Base-by-base conservation (phyloP, 108 stramenopile species). In the Nitzschia inconspicua region DNA sequence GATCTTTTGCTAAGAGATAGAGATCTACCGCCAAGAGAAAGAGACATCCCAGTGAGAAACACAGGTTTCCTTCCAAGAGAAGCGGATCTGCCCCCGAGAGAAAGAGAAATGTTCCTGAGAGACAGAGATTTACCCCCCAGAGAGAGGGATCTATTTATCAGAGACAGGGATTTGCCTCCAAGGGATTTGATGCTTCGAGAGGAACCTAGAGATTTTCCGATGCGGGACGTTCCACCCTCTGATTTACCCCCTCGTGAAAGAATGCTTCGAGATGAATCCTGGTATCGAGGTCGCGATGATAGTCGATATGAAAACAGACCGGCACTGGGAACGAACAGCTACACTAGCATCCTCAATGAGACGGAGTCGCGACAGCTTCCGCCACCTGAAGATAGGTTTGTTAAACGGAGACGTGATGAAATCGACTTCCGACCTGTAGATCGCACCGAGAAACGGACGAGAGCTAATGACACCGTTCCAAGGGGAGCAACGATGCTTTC, bases 341-440 rank as follows among this genome's bases (percentile, higher is more conserved):
- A 54, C 34, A 54, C 35, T 7, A 54, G 29, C 37, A 54, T 54
- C 37, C 29, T 54, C 23, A 54, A 54, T 11, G 53, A 54, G 29
- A 54, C 53, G 6, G 53, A 36, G 7, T 4, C 20, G 53, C 3
- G 53, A 54, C 34, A 54, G 5, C 14, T 35, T 54, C 35, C 10
- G 24, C 35, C 31, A 16, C 35, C 2, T n/a, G 30, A 31, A 18
- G 53, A 54, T 20, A 31, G 53, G 20, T 54, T 37, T 37, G 35
- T 6, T 3, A 54, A 54, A 37, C 31, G 53, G 14, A 28, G 53
- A 54, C 53, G 53, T 22, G 53, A 54, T 35, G 53, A 51, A 31
- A 18, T 16, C 20, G 53, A 54, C 37, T 3, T 54, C 34, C 53
- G 34, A 23, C 35, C 31, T 23, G 8, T 36, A 3, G 53, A 39